These are phyloP conservation scores for Xylaria palmicola DNA, from an alignment of 495 filamentous ascomycete species.

Conservation along the genomic window DNA sequence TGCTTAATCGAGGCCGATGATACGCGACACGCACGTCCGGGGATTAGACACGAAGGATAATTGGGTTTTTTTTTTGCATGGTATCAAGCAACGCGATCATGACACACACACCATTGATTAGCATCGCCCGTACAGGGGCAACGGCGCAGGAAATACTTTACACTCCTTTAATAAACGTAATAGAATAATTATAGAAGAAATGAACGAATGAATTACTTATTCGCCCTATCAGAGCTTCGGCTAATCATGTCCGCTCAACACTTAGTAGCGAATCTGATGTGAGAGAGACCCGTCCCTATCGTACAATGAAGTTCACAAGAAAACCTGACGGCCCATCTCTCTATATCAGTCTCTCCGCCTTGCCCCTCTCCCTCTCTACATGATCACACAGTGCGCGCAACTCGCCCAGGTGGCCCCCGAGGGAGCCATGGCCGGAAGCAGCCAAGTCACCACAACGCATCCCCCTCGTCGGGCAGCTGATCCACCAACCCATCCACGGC, in stretches of 20 bases:
- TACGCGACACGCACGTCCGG: not conserved
- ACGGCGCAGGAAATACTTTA: not conserved
- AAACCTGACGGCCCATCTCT: not conserved
- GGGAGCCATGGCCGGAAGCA: too few relatives aligned
- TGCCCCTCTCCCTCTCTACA: too few relatives aligned
- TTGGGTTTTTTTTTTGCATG: not conserved
- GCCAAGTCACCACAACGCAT: constrained; percentile 24
- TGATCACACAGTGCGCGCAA: too few relatives aligned
- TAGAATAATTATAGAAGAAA: constrained; percentile 2
- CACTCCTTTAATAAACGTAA: constrained; percentile 11
- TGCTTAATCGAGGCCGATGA: not conserved
- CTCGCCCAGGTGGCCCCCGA: too few relatives aligned
- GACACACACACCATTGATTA: not conserved
- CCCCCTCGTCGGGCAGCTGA: constrained; percentile 40
- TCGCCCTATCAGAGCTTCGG: not conserved
- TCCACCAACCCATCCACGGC: constrained; percentile 29
- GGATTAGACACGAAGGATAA: not conserved
- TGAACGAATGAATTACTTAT: not conserved
- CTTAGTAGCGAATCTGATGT: not conserved
- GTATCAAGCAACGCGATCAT: constrained; percentile 1
- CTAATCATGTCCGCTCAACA: not conserved
- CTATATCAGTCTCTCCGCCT: too few relatives aligned
- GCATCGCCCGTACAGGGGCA: constrained; percentile 12
- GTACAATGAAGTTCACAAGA: too few relatives aligned
- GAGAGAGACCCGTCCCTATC: too few relatives aligned